Percentiles rank a stretch among this genome's conserved stretches.
Evolutionary conservation across 208 protist genomes (phyloP).

Genomic region (Leishmania gerbilli): DNA sequence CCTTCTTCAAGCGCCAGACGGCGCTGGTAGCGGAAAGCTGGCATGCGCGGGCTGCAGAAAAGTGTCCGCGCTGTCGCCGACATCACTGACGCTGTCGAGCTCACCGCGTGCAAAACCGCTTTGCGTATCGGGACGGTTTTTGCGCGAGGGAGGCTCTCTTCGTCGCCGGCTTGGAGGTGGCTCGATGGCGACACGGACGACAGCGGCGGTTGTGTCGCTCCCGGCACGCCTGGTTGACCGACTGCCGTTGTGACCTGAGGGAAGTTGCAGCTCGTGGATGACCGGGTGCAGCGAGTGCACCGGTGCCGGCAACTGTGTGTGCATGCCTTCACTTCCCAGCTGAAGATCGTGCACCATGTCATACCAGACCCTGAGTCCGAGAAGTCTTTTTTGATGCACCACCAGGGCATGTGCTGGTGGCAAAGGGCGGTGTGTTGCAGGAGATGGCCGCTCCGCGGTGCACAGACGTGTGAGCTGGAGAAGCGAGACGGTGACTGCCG

Average conservation of each 20-base stretch:
- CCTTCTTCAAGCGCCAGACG: constrained; percentile 46
- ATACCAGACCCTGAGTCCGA: background rate
- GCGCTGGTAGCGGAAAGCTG: constrained; percentile 46
- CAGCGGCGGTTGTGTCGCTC: background rate
- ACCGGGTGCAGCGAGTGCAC: background rate
- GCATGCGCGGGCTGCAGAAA: constrained; percentile 43
- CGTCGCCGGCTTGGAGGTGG: background rate
- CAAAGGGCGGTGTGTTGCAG: constrained; percentile 28
- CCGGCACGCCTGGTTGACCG: background rate
- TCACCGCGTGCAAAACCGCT: constrained; percentile 19
- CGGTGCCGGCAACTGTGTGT: background rate
- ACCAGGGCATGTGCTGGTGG: constrained; percentile 21
- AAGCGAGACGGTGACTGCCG: background rate
- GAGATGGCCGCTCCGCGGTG: constrained; percentile 41
- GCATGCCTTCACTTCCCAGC: background rate
- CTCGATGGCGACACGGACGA: too few species aligned
- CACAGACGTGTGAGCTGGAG: background rate
- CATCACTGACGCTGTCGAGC: constrained; percentile 36
- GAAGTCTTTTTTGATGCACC: background rate
- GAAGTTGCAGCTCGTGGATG: background rate
- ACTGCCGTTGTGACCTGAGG: background rate
- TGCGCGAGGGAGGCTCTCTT: background rate
- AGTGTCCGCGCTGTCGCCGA: constrained; percentile 35
- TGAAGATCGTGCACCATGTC: background rate
- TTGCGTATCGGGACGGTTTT: background rate